Base-by-base conservation (phyloP, 108 stramenopile genomes). In the Skeletonema grethae region DNA sequence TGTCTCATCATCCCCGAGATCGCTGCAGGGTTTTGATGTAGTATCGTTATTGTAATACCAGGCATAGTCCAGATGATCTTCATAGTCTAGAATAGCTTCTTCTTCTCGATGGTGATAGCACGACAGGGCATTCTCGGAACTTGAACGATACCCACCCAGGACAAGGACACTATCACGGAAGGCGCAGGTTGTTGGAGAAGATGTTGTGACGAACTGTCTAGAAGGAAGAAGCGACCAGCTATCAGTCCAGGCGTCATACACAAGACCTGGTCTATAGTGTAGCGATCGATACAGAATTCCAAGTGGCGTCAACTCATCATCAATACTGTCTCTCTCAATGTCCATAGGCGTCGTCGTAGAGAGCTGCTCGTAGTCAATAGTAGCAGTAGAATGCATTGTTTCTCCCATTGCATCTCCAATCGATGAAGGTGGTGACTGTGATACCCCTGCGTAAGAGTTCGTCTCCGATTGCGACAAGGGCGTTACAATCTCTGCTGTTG, bases 31-130 rank as follows among this genome's bases (percentile, higher is more conserved):
- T 9, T 53, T 53, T 7, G 22, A 53, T 2, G 18, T 7, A 22
- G 2, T 22, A 22, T 34, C 32, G 4, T 4, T 22, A 22, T 34
- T 50, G 32, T 55, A 76, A 61, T 39, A 63, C 75, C 75, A 76
- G 0, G 48, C 25, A 12, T 70, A 63, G 36, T 70, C 69, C 2
- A 70, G 46, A 29, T 76, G 75, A 57, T 76, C 69, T 29, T 76
- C 75, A 41, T 76, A 76, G 39, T 76, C 75, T 28, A 69, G 18
- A 45, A 76, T 76, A 2, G 46, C 25, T 13, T 70, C 75, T 16
- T 76, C 75, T 22, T 74, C 73, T 60, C 73, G 41, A 35, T 74
- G 73, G 0, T 61, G 68, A 56, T 70, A 76, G 35, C 68, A 70
- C 4, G 53, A 57, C 0, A 76, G 45, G 5, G 69, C 69, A 39